Evolutionary conservation across 345 rosid species (phyloP).

Genomic region (Litchi chinensis): DNA sequence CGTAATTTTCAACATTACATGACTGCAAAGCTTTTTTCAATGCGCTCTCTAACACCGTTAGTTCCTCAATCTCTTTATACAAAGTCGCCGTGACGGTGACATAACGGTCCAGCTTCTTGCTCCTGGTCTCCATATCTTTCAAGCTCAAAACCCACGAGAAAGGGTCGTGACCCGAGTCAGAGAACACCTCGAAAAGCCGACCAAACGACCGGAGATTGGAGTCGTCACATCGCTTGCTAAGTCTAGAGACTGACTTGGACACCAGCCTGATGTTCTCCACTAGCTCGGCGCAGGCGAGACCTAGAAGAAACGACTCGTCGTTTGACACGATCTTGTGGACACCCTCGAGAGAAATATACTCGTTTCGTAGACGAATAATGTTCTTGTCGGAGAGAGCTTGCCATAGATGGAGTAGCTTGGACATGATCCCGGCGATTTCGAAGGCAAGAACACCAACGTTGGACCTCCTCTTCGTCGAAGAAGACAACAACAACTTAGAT

Average conservation of each 20-base stretch:
- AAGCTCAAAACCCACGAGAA: slow-evolving; percentile 60
- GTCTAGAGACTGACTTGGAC: slow-evolving; percentile 61
- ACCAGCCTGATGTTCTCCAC: slow-evolving; percentile 56
- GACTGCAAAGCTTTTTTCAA: slow-evolving; percentile 46
- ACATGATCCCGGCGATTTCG: slow-evolving; percentile 84
- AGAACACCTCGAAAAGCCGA: slow-evolving; percentile 55
- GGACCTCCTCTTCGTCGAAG: slow-evolving; percentile 27
- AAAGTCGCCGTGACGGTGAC: slow-evolving; percentile 66
- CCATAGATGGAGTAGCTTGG: slow-evolving; percentile 81
- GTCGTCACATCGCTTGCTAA: slow-evolving; percentile 58
- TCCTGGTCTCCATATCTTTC: slow-evolving; percentile 68
- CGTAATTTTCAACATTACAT: slow-evolving; percentile 21
- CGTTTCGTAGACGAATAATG: slow-evolving; percentile 60
- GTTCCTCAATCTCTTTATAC: slow-evolving; percentile 84
- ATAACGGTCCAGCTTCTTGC: slow-evolving; percentile 78
- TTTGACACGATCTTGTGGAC: slow-evolving; percentile 77
- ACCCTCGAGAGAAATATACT: slow-evolving; percentile 71
- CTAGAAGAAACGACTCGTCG: slow-evolving; percentile 79
- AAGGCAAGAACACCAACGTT: slow-evolving; percentile 65
- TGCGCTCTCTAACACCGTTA: slow-evolving; percentile 52
- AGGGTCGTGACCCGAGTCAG: slow-evolving; percentile 64
- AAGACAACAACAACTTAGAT: slow-evolving; percentile 20
- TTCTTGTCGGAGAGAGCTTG: slow-evolving; percentile 73
- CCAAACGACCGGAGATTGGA: slow-evolving; percentile 52
- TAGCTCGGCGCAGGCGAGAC: slow-evolving; percentile 85